phyloP scores from a whole-genome alignment of 2,329 filamentous ascomycete genomes.

The Chrysoporthe cubensis region DNA sequence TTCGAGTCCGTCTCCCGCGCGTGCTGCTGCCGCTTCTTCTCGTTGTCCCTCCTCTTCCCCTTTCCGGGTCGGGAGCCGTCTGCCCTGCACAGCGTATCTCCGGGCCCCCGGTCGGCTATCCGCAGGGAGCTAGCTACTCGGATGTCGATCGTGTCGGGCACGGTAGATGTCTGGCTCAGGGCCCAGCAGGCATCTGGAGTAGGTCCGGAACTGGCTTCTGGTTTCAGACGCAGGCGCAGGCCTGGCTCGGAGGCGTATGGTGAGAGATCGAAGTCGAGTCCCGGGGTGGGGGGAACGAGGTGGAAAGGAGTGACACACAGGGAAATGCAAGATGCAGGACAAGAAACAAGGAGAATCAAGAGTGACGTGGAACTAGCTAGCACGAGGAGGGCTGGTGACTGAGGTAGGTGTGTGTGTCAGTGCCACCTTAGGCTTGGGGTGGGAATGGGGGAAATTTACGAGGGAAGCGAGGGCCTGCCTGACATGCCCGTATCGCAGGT shows the following conservation, averaged over 20 bases:
- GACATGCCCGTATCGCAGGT: conserved; percentile 5
- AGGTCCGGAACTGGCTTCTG: too few relatives aligned
- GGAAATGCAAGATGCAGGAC: not conserved
- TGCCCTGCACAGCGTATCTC: not conserved
- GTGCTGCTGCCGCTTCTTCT: not conserved
- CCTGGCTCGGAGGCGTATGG: not conserved
- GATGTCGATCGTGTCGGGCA: not conserved
- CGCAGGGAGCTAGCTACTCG: not conserved
- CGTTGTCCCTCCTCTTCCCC: not conserved
- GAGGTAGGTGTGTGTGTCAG: too few relatives aligned
- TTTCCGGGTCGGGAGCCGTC: not conserved
- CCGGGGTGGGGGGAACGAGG: not conserved
- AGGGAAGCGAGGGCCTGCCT: not conserved
- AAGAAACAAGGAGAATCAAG: not conserved
- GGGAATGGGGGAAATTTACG: not conserved
- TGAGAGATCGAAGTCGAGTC: not conserved
- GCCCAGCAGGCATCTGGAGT: not conserved
- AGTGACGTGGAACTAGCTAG: conserved; percentile 2
- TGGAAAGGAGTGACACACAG: not conserved
- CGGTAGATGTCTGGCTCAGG: not conserved
- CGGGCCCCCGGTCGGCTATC: not conserved
- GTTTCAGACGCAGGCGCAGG: not conserved
- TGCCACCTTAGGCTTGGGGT: not conserved
- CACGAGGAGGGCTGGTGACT: not conserved
- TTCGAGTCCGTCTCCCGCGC: not conserved